Percentiles rank a stretch among this genome's conserved stretches.
These are phyloP conservation scores for Boletellus sp. DNA, from an alignment of 768 basidiomycete species.

Conservation along the genomic window DNA sequence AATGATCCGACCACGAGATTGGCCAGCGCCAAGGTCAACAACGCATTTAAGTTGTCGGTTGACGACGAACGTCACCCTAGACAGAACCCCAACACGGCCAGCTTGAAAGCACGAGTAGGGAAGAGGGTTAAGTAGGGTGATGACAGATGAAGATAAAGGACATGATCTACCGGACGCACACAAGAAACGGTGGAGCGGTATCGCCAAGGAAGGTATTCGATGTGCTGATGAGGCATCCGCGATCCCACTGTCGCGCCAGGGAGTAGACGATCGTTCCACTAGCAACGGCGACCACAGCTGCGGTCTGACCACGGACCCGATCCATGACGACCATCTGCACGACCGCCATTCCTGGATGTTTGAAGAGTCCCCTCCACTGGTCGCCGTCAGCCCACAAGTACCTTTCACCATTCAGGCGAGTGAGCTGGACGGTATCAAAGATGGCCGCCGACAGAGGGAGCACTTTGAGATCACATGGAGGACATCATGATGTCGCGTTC, in stretches of 20 bases:
- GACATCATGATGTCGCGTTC: constrained; percentile 1
- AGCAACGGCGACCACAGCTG: constrained; percentile 18
- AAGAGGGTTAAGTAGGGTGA: too few species aligned
- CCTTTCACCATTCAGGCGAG: constrained; percentile 16
- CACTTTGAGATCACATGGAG: constrained; percentile 1
- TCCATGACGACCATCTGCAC: constrained; percentile 19
- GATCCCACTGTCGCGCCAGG: constrained; percentile 11
- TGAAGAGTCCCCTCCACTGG: too few species aligned
- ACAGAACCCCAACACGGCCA: too few species aligned
- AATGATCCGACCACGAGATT: too few species aligned
- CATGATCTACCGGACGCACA: too few species aligned
- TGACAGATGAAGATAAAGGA: too few species aligned
- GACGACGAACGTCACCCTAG: too few species aligned
- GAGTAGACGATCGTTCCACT: constrained; percentile 12
- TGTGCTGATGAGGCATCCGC: constrained; percentile 10
- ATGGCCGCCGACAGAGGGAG: constrained; percentile 16
- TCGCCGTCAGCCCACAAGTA: constrained; percentile 27
- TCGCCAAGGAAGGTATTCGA: constrained; percentile 15
- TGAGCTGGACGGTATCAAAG: constrained; percentile 16
- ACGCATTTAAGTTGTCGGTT: too few species aligned
- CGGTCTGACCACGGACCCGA: constrained; percentile 14
- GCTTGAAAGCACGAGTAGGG: too few species aligned
- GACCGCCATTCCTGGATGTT: too few species aligned
- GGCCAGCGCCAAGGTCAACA: too few species aligned
- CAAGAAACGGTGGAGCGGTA: constrained; percentile 22